Conservation (phyloP, 2,329 filamentous ascomycete species). For the Aureobasidium sp. region DNA sequence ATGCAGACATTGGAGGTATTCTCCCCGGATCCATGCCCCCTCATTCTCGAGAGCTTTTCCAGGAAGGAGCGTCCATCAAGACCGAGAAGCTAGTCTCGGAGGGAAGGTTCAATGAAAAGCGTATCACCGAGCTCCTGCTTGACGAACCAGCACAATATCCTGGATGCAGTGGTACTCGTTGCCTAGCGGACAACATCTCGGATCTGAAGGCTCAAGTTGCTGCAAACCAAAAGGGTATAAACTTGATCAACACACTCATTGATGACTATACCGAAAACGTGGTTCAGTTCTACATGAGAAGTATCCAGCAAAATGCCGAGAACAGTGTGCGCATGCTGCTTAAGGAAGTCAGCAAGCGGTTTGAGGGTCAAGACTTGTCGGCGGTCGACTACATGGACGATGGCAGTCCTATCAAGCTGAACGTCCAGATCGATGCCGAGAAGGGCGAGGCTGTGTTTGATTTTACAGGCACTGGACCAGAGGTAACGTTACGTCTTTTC, state of each 20-base stretch:
- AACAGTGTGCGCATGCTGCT: slow-evolving; percentile 66
- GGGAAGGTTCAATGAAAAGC: slow-evolving; percentile 70
- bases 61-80: slow-evolving; percentile 52
- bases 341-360: slow-evolving; percentile 62
- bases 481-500: slow-evolving; percentile 31
- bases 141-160: slow-evolving; percentile 66
- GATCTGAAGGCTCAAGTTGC: slow-evolving; percentile 83
- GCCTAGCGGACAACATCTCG: slow-evolving; percentile 75
- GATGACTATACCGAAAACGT: slow-evolving; percentile 69
- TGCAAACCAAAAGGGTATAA: slow-evolving; percentile 79
- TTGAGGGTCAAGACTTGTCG: slow-evolving; percentile 62
- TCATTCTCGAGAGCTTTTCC: slow-evolving; percentile 54
- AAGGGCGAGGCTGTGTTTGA: slow-evolving; percentile 74
- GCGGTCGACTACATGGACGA: slow-evolving; percentile 84
- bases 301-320: slow-evolving; percentile 75
- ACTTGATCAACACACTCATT: slow-evolving; percentile 66
- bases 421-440: slow-evolving; percentile 65
- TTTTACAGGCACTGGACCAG: slow-evolving; percentile 69
- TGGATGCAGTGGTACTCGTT: slow-evolving; percentile 71
- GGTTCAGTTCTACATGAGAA: slow-evolving; percentile 77
- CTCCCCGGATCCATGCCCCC: slow-evolving; percentile 78
- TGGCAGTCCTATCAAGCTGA: slow-evolving; percentile 68
- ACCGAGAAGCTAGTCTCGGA: slow-evolving; percentile 64
- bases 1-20: slow-evolving; percentile 79
- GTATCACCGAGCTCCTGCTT: slow-evolving; percentile 61